phyloP scores from a whole-genome alignment of 164 flowering plant species.

The Nymphaea thermarum region DNA sequence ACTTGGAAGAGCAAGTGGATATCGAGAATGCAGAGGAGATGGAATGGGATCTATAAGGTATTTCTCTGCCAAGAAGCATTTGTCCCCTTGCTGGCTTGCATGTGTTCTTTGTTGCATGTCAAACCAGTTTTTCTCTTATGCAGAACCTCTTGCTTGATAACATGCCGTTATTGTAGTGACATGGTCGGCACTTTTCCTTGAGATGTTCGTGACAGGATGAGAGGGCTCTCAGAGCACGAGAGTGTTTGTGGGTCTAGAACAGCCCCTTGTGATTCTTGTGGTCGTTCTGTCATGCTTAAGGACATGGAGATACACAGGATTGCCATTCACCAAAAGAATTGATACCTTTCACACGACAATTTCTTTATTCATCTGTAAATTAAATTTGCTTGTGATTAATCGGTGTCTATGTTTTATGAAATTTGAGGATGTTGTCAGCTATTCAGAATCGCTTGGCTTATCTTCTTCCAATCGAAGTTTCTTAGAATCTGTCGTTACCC shows the following conservation, averaged over 20 bases:
- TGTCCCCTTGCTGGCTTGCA: neutral
- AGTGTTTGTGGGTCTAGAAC: conserved; percentile 89
- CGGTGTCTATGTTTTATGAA: neutral
- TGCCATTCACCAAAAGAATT: conserved; percentile 70
- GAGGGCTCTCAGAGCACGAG: conserved; percentile 92
- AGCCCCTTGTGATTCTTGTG: conserved; percentile 92
- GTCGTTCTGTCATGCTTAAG: conserved; percentile 92
- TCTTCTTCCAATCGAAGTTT: no score
- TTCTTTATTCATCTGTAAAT: no score
- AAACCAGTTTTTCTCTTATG: neutral
- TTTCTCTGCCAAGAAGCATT: neutral
- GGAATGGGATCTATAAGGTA: conserved; percentile 38
- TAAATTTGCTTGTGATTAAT: no score
- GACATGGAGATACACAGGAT: conserved; percentile 93
- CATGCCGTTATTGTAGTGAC: conserved; percentile 87
- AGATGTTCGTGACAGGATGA: conserved; percentile 59
- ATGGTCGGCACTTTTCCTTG: conserved; percentile 68
- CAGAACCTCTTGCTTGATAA: conserved; percentile 35
- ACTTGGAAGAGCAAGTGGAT: conserved; percentile 35
- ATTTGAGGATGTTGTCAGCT: no score
- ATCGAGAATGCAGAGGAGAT: conserved; percentile 33
- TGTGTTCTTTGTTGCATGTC: neutral
- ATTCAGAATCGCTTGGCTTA: no score
- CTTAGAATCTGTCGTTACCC: no score
- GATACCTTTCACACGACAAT: neutral